Base-by-base conservation (phyloP, 2,329 filamentous ascomycete species). In the Cordyceps cicadae region DNA sequence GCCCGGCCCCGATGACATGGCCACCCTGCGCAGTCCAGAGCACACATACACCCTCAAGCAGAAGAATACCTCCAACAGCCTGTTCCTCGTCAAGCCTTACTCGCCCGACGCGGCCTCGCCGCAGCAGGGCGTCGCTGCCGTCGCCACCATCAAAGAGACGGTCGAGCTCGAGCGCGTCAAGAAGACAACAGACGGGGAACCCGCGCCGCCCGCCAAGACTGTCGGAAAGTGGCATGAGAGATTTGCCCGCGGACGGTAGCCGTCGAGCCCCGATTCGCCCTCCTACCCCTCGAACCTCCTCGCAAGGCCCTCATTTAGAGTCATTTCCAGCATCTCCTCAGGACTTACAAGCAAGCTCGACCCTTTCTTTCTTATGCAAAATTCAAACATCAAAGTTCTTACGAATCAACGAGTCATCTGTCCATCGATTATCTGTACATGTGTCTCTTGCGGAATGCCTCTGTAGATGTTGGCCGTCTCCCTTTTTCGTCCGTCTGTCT, bases 21-120 rank as follows among this genome's bases (percentile, higher is more conserved):
- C 83, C 29, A 69, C 85, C 48, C 77, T 87, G 59, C 79, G 74
- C 65, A 77, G 79, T 1, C 77, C 77, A 3, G 70, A 74, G 58
- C 80, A 78, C 65, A 80, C 78, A 17, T 87, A 85, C 72, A 77
- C 77, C 6, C 76, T 87, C 52, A 82, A 81, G 34, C 85, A 87
- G 67, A 87, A 87, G 69, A 87, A 87, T 69, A 87, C 85, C 0
- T 87, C 85, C 51, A 87, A 87, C 68, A 80, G 81, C n/a, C 76
- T 87, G 52, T 81, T 87, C 66, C 70, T 87, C 3, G 74, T 87
- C 37, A 69, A 73, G 29, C 72, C 77, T 5, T 45, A 62, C 52
- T 19, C 62, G 14, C 51, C 66, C 6, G 43, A 59, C 1, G 5
- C 54, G 54, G 2, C 63, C 61, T 29, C 62, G 17, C 63, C 71